Conservation (phyloP, 2,329 filamentous ascomycete species). For the Diaporthe ilicicola region DNA sequence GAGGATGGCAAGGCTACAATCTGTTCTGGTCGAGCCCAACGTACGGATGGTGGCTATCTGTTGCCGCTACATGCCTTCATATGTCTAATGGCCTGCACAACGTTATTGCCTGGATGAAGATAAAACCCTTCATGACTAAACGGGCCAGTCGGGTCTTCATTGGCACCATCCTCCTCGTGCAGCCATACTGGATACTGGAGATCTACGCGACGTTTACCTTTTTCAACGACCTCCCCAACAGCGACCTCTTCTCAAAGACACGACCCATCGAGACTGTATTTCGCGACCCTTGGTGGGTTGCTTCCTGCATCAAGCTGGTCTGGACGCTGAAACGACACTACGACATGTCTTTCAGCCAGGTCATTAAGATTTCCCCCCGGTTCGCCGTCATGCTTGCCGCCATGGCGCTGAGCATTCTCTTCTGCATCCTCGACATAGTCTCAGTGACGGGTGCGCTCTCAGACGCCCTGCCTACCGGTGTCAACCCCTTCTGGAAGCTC, state of each 20-base stretch:
- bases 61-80: constrained; percentile 67
- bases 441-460: constrained; percentile 62
- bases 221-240: constrained; percentile 47
- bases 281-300: constrained; percentile 74
- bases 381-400: constrained; percentile 69
- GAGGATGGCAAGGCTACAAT: constrained; percentile 42
- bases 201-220: constrained; percentile 73
- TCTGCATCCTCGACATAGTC: constrained; percentile 68
- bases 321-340: constrained; percentile 71
- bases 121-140: constrained; percentile 64
- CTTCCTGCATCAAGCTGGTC: constrained; percentile 66
- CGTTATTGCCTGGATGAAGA: constrained; percentile 74
- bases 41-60: constrained; percentile 71
- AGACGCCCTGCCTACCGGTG: constrained; percentile 49
- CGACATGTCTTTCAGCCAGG: constrained; percentile 63
- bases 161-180: constrained; percentile 63
- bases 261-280: constrained; percentile 26
- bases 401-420: constrained; percentile 68
- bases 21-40: constrained; percentile 44
- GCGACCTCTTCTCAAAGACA: constrained; percentile 22
- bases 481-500: constrained; percentile 72
- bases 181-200: constrained; percentile 72
- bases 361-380: constrained; percentile 68
- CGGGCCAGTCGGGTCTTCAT: constrained; percentile 64
- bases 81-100: constrained; percentile 72